Base-by-base conservation (phyloP, 1,284 basidiomycete genomes). In the Tremellales sp. region DNA sequence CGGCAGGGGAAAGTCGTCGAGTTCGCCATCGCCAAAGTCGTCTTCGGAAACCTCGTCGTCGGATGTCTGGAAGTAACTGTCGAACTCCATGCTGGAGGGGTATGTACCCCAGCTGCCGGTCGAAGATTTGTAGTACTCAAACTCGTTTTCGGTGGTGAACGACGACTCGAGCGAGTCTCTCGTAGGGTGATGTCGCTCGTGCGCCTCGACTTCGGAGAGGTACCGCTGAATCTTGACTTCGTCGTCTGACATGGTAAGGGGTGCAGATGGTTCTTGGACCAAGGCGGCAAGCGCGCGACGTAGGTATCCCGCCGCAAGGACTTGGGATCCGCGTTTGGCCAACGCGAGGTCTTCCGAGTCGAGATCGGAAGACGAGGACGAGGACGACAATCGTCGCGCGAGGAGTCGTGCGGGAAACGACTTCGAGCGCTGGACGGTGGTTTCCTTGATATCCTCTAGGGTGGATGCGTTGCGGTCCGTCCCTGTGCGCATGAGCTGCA, bases 321-420 rank as follows among this genome's bases (percentile, higher is more conserved):
- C n/a, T n/a, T n/a, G n/a, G n/a, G n/a, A n/a, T n/a, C n/a, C n/a
- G n/a, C n/a, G n/a, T n/a, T n/a, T n/a, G n/a, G n/a, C n/a, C n/a
- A n/a, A n/a, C n/a, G n/a, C n/a, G n/a, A n/a, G n/a, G n/a, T n/a
- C n/a, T n/a, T n/a, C n/a, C n/a, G 29, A 31, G 16, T 31, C 29
- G 29, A 10, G 16, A 10, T 21, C 34, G 34, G 34, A 36, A 36
- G 34, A 36, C 8, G 34, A 36, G 22, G 34, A 36, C 8, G 34
- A 36, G 8, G 34, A 36, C n/a, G n/a, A 47, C 45, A 39, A 34
- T 14, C 48, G 33, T 8, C 54, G 37, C 12, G 45, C 27, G 7
- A 57, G 44, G 21, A 57, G 41, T 41, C 51, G 48, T 1, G 51
- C 43, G 3, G 54, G 54, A 33, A 57, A 53, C 5, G 54, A 53